These are phyloP conservation scores for Ogataea angusta DNA, from an alignment of 805 yeast species.

Conservation along the genomic window DNA sequence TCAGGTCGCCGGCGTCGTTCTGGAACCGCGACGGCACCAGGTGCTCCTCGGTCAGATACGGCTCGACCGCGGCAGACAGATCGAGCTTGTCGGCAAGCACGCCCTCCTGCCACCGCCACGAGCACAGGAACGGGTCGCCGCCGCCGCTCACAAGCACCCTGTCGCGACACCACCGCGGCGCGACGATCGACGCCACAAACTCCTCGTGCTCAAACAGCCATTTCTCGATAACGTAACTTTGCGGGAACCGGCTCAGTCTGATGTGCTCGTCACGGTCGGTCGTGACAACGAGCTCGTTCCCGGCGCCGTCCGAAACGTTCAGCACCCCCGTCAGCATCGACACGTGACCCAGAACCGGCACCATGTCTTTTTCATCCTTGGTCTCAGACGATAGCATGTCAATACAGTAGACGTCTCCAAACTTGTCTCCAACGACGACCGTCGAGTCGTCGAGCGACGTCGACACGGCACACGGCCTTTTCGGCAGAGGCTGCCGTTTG, in stretches of 20 bases:
- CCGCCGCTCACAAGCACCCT: constrained; percentile 75
- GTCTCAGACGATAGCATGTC: constrained; percentile 38
- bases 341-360: constrained; percentile 90
- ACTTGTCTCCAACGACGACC: constrained; percentile 83
- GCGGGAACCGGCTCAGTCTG: constrained; percentile 76
- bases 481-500: constrained; percentile 78
- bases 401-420: constrained; percentile 86
- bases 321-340: constrained; percentile 87
- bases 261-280: constrained; percentile 97
- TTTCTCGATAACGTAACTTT: constrained; percentile 70
- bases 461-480: constrained; percentile 86
- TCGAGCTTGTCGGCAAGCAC: constrained; percentile 39
- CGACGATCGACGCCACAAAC: constrained; percentile 66
- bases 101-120: constrained; percentile 72
- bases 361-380: constrained; percentile 41
- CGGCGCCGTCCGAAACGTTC: constrained; percentile 38
- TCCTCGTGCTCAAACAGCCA: constrained; percentile 86
- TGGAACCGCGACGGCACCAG: constrained; percentile 63
- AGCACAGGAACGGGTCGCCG: constrained; percentile 72
- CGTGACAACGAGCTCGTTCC: constrained; percentile 59
- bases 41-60: constrained; percentile 54
- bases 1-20: constrained; percentile 43
- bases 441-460: constrained; percentile 47
- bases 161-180: constrained; percentile 48
- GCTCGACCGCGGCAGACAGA: constrained; percentile 37